Evolutionary conservation across 2,329 filamentous ascomycete genomes (phyloP).

Genomic region (Apiospora sp.): DNA sequence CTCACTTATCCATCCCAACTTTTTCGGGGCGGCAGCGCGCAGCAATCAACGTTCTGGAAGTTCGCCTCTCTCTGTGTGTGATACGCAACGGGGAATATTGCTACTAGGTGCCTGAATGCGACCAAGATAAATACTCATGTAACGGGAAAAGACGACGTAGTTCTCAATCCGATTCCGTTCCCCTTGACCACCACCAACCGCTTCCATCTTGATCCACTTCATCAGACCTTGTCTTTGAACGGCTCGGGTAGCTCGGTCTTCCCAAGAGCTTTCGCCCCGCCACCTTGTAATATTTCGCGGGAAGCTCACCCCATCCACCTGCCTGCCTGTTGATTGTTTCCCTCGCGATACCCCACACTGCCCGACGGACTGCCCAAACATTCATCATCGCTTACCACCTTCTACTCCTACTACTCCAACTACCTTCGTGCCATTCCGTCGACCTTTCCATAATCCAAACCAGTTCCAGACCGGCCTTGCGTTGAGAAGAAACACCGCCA

Average conservation of each 20-base stretch:
- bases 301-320: constrained; percentile 9
- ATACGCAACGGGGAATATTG: neutral
- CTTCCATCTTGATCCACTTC: neutral
- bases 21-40: neutral
- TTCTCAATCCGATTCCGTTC: neutral
- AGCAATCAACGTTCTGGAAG: constrained; percentile 8
- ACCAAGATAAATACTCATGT: neutral
- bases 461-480: neutral
- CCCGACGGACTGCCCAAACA: constrained; percentile 1
- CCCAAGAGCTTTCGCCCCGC: constrained; percentile 4
- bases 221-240: constrained; percentile 1
- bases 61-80: neutral
- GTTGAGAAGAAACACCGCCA: neutral
- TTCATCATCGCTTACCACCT: neutral
- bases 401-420: neutral
- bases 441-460: neutral
- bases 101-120: neutral
- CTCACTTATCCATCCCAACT: constrained; percentile 12
- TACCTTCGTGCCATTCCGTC: neutral
- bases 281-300: neutral
- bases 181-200: neutral
- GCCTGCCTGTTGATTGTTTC: neutral
- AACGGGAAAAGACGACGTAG: neutral
- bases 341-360: constrained; percentile 13
- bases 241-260: constrained; percentile 16